Base-by-base conservation (phyloP, 768 basidiomycete genomes). In the Termitomyces sp. region DNA sequence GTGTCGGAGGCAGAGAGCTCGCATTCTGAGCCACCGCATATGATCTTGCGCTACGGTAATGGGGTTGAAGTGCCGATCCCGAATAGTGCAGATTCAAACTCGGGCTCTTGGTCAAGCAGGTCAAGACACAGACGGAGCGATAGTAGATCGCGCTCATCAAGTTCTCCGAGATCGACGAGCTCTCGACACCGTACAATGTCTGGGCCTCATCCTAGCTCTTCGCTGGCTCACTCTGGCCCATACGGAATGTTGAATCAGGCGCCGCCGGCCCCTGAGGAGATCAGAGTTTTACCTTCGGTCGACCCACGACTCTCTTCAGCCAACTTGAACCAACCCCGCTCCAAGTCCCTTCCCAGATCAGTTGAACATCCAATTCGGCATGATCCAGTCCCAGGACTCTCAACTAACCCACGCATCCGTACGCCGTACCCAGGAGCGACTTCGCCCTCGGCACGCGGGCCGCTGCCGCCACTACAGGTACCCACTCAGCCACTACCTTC, bases 11-110 rank as follows among this genome's bases (percentile, higher is more conserved):
- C 75, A 2, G 81, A 75, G 60, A 84, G 82, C 68, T 75, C 79
- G 9, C 73, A 75, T 63, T 84, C 83, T 8, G 66, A 84, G 11
- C 90, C 90, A 1, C 89, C 90, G 4, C 84, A 82, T 67, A 89
- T 92, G 87, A 73, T 91, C 61, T 73, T 91, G 66, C 83, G 83
- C 58, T 92, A 86, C 70, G 78, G 75, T 25, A 85, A 88, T 68
- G 88, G 90, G 3, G 71, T 81, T 2, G 86, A 89, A 72, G 72
- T 86, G 8, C 85, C 87, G 40, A 86, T 90, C 67, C 81, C 83
- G n/a, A 76, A 42, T 42, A 43, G 75, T 65, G 68, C 73, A 17
- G 72, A 74, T 36, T 61, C 59, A 8, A 71, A 74, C 37, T 60
- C 59, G 6, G 45, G 52, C 25, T 29, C 64, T 60, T 53, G 54